phyloP scores from a whole-genome alignment of 2,329 filamentous ascomycete species.

The Colletotrichum cereale region DNA sequence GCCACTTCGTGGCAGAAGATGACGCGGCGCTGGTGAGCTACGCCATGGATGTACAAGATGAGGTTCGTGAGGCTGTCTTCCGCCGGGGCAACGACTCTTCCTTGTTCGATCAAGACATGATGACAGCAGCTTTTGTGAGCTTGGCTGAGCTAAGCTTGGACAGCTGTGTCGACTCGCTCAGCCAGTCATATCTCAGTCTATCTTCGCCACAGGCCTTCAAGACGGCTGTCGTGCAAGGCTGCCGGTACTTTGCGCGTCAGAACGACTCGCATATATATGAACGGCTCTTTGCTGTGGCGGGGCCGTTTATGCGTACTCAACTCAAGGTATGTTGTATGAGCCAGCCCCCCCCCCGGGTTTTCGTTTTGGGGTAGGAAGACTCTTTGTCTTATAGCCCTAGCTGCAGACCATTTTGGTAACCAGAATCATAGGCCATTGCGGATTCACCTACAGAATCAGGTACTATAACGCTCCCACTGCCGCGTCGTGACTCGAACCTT shows the following conservation, averaged over 20 bases:
- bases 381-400: background rate
- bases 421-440: slow-evolving; percentile 52
- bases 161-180: slow-evolving; percentile 67
- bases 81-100: slow-evolving; percentile 63
- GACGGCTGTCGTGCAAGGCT: slow-evolving; percentile 72
- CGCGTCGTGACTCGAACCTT: slow-evolving; percentile 53
- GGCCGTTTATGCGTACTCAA: slow-evolving; percentile 68
- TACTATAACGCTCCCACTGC: slow-evolving; percentile 50
- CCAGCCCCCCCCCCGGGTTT: background rate
- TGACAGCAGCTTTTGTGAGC: slow-evolving; percentile 76
- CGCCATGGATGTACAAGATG: slow-evolving; percentile 77
- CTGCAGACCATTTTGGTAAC: background rate
- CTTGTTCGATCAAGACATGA: slow-evolving; percentile 72
- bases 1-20: slow-evolving; percentile 73
- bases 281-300: slow-evolving; percentile 66
- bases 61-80: slow-evolving; percentile 75
- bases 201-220: slow-evolving; percentile 71
- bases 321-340: slow-evolving; percentile 61
- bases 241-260: slow-evolving; percentile 71
- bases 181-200: slow-evolving; percentile 68
- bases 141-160: slow-evolving; percentile 73
- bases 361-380: no score
- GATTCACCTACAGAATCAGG: slow-evolving; percentile 53
- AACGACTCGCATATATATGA: slow-evolving; percentile 62
- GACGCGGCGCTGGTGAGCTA: slow-evolving; percentile 75